phyloP scores from a whole-genome alignment of 768 basidiomycete genomes.

The Candolleomyces eurysporus region DNA sequence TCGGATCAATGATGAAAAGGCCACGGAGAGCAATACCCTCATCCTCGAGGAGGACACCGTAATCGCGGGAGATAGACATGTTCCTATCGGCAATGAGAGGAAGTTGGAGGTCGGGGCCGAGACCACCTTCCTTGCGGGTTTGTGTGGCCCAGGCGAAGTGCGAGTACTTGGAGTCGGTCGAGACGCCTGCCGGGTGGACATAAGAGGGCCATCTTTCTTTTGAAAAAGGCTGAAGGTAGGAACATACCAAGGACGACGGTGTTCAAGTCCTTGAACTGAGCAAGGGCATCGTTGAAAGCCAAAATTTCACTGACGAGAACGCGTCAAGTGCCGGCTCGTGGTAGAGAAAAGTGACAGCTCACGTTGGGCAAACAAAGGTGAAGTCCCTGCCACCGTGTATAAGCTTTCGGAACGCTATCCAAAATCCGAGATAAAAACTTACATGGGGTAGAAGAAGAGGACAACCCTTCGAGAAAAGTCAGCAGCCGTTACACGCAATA shows the following conservation, averaged over 20 bases:
- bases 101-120: constrained; percentile 84
- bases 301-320: constrained; percentile 64
- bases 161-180: constrained; percentile 87
- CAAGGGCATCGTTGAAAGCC: constrained; percentile 87
- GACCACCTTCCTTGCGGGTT: constrained; percentile 81
- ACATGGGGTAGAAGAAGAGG: constrained; percentile 94
- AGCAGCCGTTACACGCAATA: constrained; percentile 8
- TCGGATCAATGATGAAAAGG: constrained; percentile 83
- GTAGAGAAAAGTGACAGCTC: constrained; percentile 13
- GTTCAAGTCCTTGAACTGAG: constrained; percentile 69
- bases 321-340: not conserved
- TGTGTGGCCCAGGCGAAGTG: constrained; percentile 88
- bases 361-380: constrained; percentile 91
- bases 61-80: constrained; percentile 80
- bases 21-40: constrained; percentile 87
- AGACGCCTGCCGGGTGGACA: constrained; percentile 49
- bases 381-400: constrained; percentile 56
- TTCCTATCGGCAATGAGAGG: constrained; percentile 79
- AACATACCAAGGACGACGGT: constrained; percentile 72
- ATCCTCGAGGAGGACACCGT: constrained; percentile 86
- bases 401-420: not conserved
- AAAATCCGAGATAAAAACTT: constrained; percentile 25
- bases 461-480: constrained; percentile 62
- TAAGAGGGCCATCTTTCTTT: constrained; percentile 1
- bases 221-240: not conserved